These are phyloP conservation scores for Zygnema cylindricum DNA, from an alignment of 139 green algal species.

Conservation along the genomic window DNA sequence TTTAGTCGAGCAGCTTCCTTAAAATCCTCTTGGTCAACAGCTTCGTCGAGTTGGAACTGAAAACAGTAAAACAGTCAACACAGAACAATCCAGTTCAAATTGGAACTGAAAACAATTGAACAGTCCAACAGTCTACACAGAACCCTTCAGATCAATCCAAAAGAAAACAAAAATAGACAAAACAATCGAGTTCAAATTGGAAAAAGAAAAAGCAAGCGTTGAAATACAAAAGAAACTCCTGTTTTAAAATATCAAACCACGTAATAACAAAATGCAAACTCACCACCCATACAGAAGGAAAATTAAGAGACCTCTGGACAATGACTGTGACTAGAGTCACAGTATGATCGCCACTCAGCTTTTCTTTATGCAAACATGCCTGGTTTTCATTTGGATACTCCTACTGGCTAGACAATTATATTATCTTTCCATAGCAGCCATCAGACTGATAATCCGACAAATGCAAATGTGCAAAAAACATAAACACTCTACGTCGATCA, in stretches of 20 bases:
- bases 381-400: too few relatives aligned
- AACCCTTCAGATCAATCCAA: neutral
- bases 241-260: constrained; percentile 10
- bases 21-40: constrained; percentile 38
- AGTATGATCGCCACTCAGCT: too few relatives aligned
- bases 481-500: too few relatives aligned
- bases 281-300: too few relatives aligned
- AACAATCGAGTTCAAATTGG: neutral
- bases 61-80: neutral
- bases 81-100: neutral
- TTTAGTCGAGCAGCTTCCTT: constrained; percentile 37
- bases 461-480: too few relatives aligned
- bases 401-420: too few relatives aligned
- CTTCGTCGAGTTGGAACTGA: constrained; percentile 37
- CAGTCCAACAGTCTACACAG: neutral
- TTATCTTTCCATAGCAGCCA: too few relatives aligned
- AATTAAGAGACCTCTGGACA: too few relatives aligned
- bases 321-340: too few relatives aligned
- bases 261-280: too few relatives aligned
- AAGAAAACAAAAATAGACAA: neutral
- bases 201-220: neutral
- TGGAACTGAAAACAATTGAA: neutral
- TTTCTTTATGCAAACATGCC: too few relatives aligned
- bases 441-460: too few relatives aligned
- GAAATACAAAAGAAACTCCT: neutral